Conservation (phyloP, 1,284 basidiomycete species). For the Tilletia caries region DNA sequence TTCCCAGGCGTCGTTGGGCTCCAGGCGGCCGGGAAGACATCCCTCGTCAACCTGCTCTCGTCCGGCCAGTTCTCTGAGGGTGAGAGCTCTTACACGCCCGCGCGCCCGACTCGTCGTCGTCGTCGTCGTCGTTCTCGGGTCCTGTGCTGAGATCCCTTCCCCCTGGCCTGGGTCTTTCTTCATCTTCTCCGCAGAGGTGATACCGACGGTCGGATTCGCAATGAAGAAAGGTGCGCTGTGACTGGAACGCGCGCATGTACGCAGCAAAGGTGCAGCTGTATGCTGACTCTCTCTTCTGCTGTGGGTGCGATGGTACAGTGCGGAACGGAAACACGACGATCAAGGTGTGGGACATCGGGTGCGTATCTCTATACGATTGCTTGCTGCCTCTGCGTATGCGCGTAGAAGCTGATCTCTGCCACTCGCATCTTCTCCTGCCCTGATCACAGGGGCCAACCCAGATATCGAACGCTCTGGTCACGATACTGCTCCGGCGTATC, state of each 20-base stretch:
- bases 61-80: constrained; percentile 67
- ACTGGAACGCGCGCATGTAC: no score
- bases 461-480: constrained; percentile 83
- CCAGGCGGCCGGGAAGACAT: constrained; percentile 91
- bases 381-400: no score
- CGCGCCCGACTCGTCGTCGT: no score
- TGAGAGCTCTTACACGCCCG: constrained; percentile 59
- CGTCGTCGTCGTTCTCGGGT: no score
- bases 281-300: neutral
- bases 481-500: constrained; percentile 91
- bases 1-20: constrained; percentile 76
- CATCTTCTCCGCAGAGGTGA: constrained; percentile 73
- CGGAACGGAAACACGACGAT: constrained; percentile 83
- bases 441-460: constrained; percentile 69
- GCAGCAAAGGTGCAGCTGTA: neutral
- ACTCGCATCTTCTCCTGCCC: neutral
- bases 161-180: no score
- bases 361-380: no score
- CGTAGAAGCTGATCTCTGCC: no score
- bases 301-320: constrained; percentile 54
- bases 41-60: constrained; percentile 81
- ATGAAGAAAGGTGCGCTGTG: constrained; percentile 58
- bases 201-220: constrained; percentile 90
- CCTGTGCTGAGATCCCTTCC: no score
- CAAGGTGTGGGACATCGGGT: constrained; percentile 91